phyloP scores from a whole-genome alignment of 2,329 filamentous ascomycete genomes.

The Ophiostoma tasmaniense region DNA sequence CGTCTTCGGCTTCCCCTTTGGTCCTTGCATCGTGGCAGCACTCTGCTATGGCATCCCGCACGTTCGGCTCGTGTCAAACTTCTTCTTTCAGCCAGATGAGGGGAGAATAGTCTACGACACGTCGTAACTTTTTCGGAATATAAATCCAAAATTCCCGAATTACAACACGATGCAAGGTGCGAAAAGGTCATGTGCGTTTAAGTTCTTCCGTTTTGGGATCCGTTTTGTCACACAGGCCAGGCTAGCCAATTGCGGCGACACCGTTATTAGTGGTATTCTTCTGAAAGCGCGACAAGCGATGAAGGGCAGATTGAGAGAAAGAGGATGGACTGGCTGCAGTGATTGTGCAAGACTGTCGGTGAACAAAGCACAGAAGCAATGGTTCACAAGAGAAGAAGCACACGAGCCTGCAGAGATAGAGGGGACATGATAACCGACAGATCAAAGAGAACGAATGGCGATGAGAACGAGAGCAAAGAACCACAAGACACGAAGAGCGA shows the following conservation, averaged over 20 bases:
- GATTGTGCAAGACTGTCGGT: not conserved
- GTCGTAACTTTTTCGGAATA: too few relatives aligned
- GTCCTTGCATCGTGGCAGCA: too few relatives aligned
- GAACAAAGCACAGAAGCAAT: not conserved
- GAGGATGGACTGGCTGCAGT: not conserved
- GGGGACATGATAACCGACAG: not conserved
- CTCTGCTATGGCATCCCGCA: too few relatives aligned
- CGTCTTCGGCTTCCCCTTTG: conserved; percentile 3
- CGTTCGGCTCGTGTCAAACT: not conserved
- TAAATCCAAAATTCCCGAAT: too few relatives aligned
- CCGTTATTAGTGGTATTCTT: not conserved
- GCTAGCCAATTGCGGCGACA: not conserved
- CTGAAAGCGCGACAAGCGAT: not conserved
- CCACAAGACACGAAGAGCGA: not conserved
- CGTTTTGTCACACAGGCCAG: not conserved
- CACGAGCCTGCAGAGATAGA: not conserved
- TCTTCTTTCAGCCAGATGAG: not conserved
- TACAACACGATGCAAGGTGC: too few relatives aligned
- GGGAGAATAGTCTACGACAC: not conserved
- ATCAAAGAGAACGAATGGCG: too few relatives aligned
- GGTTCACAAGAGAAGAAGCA: too few relatives aligned
- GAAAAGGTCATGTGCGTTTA: not conserved
- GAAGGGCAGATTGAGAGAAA: too few relatives aligned
- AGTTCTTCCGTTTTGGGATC: not conserved
- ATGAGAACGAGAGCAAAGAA: too few relatives aligned